Evolutionary conservation across 2,329 filamentous ascomycete species (phyloP), one percentile per base, ranked within the genome.

Genomic region (Alternaria arbusti): DNA sequence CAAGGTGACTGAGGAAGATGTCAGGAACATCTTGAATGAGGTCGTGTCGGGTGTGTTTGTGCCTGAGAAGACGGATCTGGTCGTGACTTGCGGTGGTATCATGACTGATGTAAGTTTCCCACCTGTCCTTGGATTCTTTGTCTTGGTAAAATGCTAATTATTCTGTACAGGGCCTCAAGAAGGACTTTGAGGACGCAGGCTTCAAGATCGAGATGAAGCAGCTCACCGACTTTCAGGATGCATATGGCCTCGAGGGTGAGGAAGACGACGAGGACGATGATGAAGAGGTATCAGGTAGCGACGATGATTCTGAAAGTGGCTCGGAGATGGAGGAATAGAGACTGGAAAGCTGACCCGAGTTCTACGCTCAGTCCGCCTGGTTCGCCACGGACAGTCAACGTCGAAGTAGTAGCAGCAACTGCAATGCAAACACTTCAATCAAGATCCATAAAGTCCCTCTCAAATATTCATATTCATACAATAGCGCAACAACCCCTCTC

Each of bases 1-100:
- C 49, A 86, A 87, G 46, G 92, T 97, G 6, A 90, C 85, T 0
- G 86, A 89, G 3, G 90, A 94, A 12, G 88, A 97, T 74, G 91
- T 98, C 68, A 90, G 88, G 78, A 83, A 84, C 23, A 91, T 88
- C 3, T 88, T 99, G 83, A 86, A 83, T 56, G 89, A 93, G 17
- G 86, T 95, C 56, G 85, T 99, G 28, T 77, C 97, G 71, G 91
- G 91, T 0, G 85, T 96, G 36, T 98, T 99, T 78, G 86, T 89
- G 68, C 89, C 94, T 0, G 88, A 90, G 20, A 93, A 87, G 78
- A 90, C 93, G 67, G 96, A 98, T 77, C 83, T 97, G 56, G 89
- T 97, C 4, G 86, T 97, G 55, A 97, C 95, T 8, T 97, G 95
- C 78, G 92, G 93, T 20, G 90, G 91, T 15, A 87, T 93, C 52